Percentiles rank a stretch among this genome's conserved stretches.
Conservation (phyloP, 23 red algal genomes). For the Gracilaria vermiculophylla region DNA sequence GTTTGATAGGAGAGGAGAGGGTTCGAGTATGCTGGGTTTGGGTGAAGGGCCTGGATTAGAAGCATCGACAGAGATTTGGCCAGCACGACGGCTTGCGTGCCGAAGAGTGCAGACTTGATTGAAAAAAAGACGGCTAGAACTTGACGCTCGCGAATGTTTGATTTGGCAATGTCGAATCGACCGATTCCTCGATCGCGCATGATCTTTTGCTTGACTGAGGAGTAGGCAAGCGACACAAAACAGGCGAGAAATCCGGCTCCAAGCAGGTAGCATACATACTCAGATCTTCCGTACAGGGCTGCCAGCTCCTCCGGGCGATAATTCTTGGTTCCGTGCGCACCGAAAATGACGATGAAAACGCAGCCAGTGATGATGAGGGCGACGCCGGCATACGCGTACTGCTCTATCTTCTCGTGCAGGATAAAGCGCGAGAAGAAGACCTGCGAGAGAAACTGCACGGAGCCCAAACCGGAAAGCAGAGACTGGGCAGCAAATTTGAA, state of each 20-base stretch:
- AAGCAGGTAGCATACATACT: slow-evolving; percentile 89
- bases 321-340: slow-evolving; percentile 71
- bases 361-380: slow-evolving; percentile 77
- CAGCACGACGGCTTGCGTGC: slow-evolving; percentile 79
- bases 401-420: slow-evolving; percentile 74
- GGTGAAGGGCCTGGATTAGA: slow-evolving; percentile 74
- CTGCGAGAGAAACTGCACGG: slow-evolving; percentile 88
- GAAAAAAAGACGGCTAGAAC: slow-evolving; percentile 81
- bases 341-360: slow-evolving; percentile 83
- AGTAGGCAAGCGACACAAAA: slow-evolving; percentile 61
- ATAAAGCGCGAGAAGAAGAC: slow-evolving; percentile 82
- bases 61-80: slow-evolving; percentile 90
- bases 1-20: slow-evolving; percentile 73
- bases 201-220: slow-evolving; percentile 70
- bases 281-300: slow-evolving; percentile 73
- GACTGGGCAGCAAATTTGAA: slow-evolving; percentile 93
- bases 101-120: slow-evolving; percentile 75
- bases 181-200: slow-evolving; percentile 69
- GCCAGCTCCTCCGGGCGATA: slow-evolving; percentile 87
- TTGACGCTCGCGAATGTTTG: slow-evolving; percentile 70
- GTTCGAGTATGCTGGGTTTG: slow-evolving; percentile 73
- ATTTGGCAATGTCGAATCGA: slow-evolving; percentile 75
- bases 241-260: slow-evolving; percentile 66
- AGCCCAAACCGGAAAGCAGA: slow-evolving; percentile 79
- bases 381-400: slow-evolving; percentile 67